Conservation (phyloP, 2,329 filamentous ascomycete genomes). For the Talaromyces pinophilus region DNA sequence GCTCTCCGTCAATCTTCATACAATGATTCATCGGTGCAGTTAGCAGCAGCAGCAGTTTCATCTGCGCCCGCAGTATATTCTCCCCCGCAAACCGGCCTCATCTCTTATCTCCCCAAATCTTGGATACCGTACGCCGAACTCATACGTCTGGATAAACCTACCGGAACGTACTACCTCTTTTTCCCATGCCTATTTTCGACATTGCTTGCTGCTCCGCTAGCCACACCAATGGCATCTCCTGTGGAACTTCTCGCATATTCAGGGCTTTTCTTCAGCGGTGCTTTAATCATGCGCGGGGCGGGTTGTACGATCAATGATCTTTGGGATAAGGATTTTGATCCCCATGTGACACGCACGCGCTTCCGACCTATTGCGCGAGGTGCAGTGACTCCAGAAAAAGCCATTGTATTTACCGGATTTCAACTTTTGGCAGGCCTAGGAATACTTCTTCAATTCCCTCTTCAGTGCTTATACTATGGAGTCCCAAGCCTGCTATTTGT, state of each 20-base stretch:
- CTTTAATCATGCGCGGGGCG: conserved; percentile 53
- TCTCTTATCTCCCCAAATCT: conserved; percentile 49
- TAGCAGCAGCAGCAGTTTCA: not conserved
- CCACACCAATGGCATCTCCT: conserved; percentile 32
- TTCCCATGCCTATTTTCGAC: conserved; percentile 55
- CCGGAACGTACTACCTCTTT: conserved; percentile 56
- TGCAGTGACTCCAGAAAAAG: conserved; percentile 50
- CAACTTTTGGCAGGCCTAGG: conserved; percentile 47
- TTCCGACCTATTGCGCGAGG: conserved; percentile 55
- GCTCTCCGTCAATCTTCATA: conserved; percentile 2
- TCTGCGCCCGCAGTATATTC: conserved; percentile 38
- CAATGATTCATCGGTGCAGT: conserved; percentile 11
- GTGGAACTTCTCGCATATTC: conserved; percentile 41
- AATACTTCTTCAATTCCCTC: conserved; percentile 47
- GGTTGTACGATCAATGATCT: conserved; percentile 60
- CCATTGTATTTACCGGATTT: conserved; percentile 47
- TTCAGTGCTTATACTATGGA: conserved; percentile 47
- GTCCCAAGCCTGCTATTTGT: conserved; percentile 48
- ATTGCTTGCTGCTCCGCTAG: conserved; percentile 46
- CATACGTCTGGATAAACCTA: conserved; percentile 54
- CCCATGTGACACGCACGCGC: conserved; percentile 53
- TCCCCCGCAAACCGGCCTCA: conserved; percentile 49
- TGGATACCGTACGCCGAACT: conserved; percentile 53
- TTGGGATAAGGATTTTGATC: conserved; percentile 57
- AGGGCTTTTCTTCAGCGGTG: conserved; percentile 46